Evolutionary conservation across 2,329 filamentous ascomycete species (phyloP), one percentile per base, ranked within the genome.

Genomic region (Gyromitra esculenta): DNA sequence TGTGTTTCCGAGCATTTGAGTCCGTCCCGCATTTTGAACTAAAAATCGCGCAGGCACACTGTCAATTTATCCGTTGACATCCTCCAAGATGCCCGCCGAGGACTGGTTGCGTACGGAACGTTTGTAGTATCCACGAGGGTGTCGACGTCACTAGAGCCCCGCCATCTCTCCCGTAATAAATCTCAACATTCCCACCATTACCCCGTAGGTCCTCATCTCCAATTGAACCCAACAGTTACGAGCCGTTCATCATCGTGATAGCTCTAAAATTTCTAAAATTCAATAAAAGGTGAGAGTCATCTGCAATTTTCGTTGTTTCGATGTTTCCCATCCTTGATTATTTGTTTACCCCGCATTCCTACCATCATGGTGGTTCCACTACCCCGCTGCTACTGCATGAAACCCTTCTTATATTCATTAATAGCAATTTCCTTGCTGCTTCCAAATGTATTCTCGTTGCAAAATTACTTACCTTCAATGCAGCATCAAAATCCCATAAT

Each of bases 271-370:
- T 50, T 31, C 15, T 3, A 6, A 11, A 43, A 6, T 50, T 11
- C 8, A 25, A 60, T 39, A 59, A 39, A 59, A 59, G 39, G 66
- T 69, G 50, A 60, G 54, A 59, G 18, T 1, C 50, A 35, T 45
- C 50, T 48, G 13, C 9, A 45, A 52, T 45, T 75, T 67, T 54
- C 15, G 39, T 63, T 69, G 54, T 71, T 70, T 52, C 31, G 45
- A 75, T 71, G 25, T 75, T 64, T 75, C 57, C 21, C n/a, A 69
- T 69, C 64, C 72, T 57, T 75, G 64, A n/a, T 54, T 31, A 71
- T 75, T 75, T 71, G 59, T 75, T 75, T 75, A 73, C 67, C 73
- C 73, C 67, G 73, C 73, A 76, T 43, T 63, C 63, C 45, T 60
- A 50, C 63, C 37, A 73, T 66, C 60, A 67, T 25, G 13, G 67